Evolutionary conservation across 2,329 filamentous ascomycete species (phyloP).

Genomic region (Hymenoscyphus albidus): DNA sequence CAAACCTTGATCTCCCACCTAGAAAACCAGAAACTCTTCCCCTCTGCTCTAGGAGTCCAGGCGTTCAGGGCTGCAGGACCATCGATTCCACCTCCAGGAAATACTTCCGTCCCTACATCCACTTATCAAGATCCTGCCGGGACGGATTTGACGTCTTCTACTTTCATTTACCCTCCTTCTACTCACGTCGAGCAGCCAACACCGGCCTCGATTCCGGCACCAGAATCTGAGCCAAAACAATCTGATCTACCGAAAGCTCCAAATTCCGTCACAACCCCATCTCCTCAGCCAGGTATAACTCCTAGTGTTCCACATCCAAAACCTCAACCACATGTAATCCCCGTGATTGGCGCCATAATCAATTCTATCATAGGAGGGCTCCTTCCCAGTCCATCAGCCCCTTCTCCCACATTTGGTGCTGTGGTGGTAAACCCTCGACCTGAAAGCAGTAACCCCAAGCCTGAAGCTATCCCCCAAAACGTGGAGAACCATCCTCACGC

Average conservation of each 20-base stretch:
- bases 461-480: neutral
- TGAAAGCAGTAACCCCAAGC: neutral
- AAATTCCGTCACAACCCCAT: neutral
- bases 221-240: neutral
- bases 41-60: slow-evolving; percentile 16
- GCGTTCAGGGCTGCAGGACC: slow-evolving; percentile 20
- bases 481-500: no score
- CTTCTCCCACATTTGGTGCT: neutral
- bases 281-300: neutral
- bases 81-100: slow-evolving; percentile 8
- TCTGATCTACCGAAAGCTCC: neutral
- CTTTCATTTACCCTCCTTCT: slow-evolving; percentile 10
- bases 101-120: neutral
- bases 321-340: neutral
- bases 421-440: neutral
- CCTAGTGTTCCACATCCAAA: neutral
- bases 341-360: slow-evolving; percentile 6
- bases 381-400: neutral
- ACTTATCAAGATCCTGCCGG: slow-evolving; percentile 8
- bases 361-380: slow-evolving; percentile 5
- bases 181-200: neutral
- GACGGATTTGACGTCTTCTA: slow-evolving; percentile 13
- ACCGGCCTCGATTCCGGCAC: neutral
- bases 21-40: slow-evolving; percentile 12
- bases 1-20: slow-evolving; percentile 20